Base-by-base conservation (phyloP, 2,329 filamentous ascomycete genomes). In the Neopestalotiopsis rosae region DNA sequence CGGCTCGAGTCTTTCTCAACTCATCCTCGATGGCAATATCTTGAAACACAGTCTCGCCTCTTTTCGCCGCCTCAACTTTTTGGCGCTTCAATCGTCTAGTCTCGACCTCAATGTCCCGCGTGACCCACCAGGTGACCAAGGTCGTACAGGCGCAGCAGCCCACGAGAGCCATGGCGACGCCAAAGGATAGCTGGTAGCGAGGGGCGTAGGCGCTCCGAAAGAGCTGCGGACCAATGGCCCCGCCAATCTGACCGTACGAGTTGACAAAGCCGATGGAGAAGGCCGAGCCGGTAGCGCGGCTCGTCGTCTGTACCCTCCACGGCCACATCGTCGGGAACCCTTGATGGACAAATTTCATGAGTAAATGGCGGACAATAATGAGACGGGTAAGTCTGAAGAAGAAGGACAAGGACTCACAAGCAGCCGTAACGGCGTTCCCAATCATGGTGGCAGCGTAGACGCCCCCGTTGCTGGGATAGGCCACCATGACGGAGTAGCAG, bases 291-390 rank as follows among this genome's bases (percentile, higher is more conserved):
- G 84, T 86, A 1, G 84, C 81, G 3, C 82, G 71, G 59, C 76
- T 79, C 0, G 81, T 85, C 2, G 83, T 85, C 74, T 84, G 84
- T 0, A 85, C 83, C 4, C 84, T 80, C 84, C 84, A 86, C 12
- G 84, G 84, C 85, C 85, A 85, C 84, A 86, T 86, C 69, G 85
- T 78, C 0, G 84, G 82, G 70, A 79, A 87, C 80, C 83, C 56
- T 59, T 4, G 61, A 45, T n/a, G 4, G 10, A 24, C 10, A 59
- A 3, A 30, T 34, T 14, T 58, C 12, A 58, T 28, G 24, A 28
- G 24, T 28, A 28, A 28, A 28, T 28, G 24, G 24, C 4, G 24
- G 24, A 28, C 24, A 28, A 28, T 28, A 28, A 28, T 28, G 24
- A 28, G 24, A 28, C 24, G 3, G 24, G 24, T 28, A 28, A 28